A percentile compares a stretch with the other conserved stretches of the same genome.
Evolutionary conservation across 495 filamentous ascomycete genomes (phyloP).

Genomic region (Rostrohypoxylon terebratum): DNA sequence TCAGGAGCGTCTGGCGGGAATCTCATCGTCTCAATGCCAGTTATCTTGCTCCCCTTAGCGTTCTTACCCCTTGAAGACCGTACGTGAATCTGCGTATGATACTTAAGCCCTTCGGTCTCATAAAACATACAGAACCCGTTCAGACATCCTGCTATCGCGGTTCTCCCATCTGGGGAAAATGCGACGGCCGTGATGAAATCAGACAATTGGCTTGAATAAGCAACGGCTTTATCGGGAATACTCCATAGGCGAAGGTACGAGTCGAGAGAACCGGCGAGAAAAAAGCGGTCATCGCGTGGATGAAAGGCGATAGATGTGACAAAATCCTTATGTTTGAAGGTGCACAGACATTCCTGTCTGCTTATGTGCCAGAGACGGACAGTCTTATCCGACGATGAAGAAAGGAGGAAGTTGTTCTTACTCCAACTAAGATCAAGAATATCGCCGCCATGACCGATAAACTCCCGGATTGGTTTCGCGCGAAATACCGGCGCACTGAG

Average conservation of each 20-base stretch:
- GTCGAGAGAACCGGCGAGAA: slow-evolving; percentile 92
- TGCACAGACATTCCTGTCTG: slow-evolving; percentile 87
- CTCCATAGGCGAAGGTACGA: slow-evolving; percentile 95
- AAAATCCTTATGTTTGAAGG: slow-evolving; percentile 96
- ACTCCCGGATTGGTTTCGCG: slow-evolving; percentile 78
- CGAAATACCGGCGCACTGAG: slow-evolving; percentile 94
- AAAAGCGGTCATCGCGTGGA: slow-evolving; percentile 94
- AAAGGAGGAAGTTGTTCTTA: slow-evolving; percentile 98
- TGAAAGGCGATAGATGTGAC: slow-evolving; percentile 96
- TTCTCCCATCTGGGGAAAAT: slow-evolving; percentile 92
- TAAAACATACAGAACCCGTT: slow-evolving; percentile 92
- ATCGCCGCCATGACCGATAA: slow-evolving; percentile 85
- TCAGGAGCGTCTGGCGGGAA: slow-evolving; percentile 67
- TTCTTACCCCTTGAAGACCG: slow-evolving; percentile 91
- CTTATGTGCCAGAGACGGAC: slow-evolving; percentile 95
- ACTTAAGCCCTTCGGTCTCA: slow-evolving; percentile 91
- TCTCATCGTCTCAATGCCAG: slow-evolving; percentile 84
- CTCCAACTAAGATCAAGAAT: slow-evolving; percentile 96
- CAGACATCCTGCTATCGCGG: slow-evolving; percentile 87
- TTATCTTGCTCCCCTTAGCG: slow-evolving; percentile 97
- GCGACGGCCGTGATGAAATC: slow-evolving; percentile 94
- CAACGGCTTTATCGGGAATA: slow-evolving; percentile 95
- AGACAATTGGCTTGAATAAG: slow-evolving; percentile 82
- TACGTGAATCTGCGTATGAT: slow-evolving; percentile 86
- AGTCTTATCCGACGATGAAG: slow-evolving; percentile 98